A percentile compares a stretch with the other conserved stretches of the same genome.
phyloP scores from a whole-genome alignment of 176 grass and related monocot genomes.

The Triticum timopheevii region DNA sequence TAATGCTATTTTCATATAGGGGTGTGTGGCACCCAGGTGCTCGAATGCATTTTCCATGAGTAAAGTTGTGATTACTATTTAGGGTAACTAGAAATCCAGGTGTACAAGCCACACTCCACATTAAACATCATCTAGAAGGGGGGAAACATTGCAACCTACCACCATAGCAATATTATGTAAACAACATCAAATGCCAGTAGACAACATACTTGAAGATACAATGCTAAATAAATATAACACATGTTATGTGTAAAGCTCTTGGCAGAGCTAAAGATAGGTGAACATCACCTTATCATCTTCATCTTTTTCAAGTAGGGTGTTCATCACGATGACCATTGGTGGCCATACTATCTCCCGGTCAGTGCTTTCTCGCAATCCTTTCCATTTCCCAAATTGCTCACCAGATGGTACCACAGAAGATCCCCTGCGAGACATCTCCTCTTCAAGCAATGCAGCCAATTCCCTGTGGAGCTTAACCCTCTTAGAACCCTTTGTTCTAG shows the following conservation, averaged over 20 bases:
- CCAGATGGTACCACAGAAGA: slow-evolving; percentile 74
- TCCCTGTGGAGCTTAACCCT: slow-evolving; percentile 86
- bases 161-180: neutral
- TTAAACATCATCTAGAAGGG: slow-evolving; percentile 11
- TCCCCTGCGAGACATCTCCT: slow-evolving; percentile 67
- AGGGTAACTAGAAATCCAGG: neutral
- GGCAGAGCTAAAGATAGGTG: neutral
- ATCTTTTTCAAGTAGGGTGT: slow-evolving; percentile 72
- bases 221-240: neutral
- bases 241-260: neutral
- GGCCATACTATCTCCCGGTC: slow-evolving; percentile 83
- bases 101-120: slow-evolving; percentile 8
- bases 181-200: neutral
- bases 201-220: slow-evolving; percentile 1
- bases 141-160: neutral
- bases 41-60: too few species aligned
- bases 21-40: too few species aligned
- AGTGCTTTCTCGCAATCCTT: slow-evolving; percentile 66
- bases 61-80: neutral
- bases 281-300: slow-evolving; percentile 72
- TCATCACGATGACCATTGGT: slow-evolving; percentile 94
- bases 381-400: slow-evolving; percentile 89
- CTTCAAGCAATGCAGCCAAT: slow-evolving; percentile 75
- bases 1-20: too few species aligned
- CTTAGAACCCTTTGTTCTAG: slow-evolving; percentile 80